Evolutionary conservation across 345 rosid genomes (phyloP).

Genomic region (Syzygium jambos): DNA sequence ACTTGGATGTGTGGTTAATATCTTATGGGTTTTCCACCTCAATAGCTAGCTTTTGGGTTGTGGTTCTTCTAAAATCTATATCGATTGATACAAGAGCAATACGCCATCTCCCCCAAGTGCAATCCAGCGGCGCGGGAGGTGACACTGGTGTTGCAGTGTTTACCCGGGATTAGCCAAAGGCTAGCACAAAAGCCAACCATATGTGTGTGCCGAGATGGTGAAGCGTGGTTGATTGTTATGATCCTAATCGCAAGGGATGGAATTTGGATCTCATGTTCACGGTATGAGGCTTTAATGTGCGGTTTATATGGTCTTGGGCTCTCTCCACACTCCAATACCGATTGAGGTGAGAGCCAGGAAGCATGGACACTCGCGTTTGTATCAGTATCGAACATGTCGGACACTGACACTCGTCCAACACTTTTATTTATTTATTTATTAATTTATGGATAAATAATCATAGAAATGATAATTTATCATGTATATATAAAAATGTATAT

Average conservation of each 20-base stretch:
- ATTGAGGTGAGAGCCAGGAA: neutral
- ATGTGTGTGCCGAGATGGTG: neutral
- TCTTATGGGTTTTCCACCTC: neutral
- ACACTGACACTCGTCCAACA: too few species aligned
- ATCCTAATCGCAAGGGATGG: neutral
- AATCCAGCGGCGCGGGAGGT: neutral
- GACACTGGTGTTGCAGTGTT: neutral
- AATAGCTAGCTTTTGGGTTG: neutral
- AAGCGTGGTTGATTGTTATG: neutral
- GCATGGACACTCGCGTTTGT: too few species aligned
- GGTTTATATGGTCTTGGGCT: neutral
- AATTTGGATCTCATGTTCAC: neutral
- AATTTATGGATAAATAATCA: too few species aligned
- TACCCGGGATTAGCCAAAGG: neutral
- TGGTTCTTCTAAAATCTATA: neutral
- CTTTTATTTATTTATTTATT: too few species aligned
- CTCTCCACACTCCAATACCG: neutral
- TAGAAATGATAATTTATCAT: too few species aligned
- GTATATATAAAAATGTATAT: too few species aligned
- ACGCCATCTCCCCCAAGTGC: neutral
- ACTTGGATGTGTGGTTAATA: neutral
- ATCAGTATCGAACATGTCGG: too few species aligned
- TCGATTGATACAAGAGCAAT: neutral
- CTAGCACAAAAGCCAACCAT: neutral
- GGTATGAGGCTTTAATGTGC: neutral